Percentiles rank a stretch among this genome's conserved stretches.
Conservation (phyloP, 805 yeast genomes). For the Vanderwaltozyma polyspora region DNA sequence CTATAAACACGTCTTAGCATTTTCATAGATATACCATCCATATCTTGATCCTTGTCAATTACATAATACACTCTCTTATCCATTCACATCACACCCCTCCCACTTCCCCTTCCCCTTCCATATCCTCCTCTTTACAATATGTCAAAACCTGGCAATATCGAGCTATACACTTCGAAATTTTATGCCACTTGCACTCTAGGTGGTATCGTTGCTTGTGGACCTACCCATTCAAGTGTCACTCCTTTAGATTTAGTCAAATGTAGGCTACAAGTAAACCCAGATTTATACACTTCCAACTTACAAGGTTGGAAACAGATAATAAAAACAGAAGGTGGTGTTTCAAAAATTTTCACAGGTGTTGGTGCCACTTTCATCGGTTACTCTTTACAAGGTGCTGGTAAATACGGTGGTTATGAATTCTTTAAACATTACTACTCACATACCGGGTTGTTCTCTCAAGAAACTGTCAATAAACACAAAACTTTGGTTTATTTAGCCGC, state of each 20-base stretch:
- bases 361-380: conserved; percentile 92
- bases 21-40: too few relatives aligned
- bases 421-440: conserved; percentile 74
- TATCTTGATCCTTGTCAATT: too few relatives aligned
- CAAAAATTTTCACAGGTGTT: conserved; percentile 73
- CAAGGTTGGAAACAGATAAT: conserved; percentile 76
- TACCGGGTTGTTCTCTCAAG: conserved; percentile 52
- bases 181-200: conserved; percentile 43
- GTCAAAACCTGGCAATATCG: conserved; percentile 7
- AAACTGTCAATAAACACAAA: conserved; percentile 48
- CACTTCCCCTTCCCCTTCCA: too few relatives aligned
- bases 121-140: too few relatives aligned
- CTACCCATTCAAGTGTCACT: conserved; percentile 87
- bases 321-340: conserved; percentile 68
- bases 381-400: conserved; percentile 94
- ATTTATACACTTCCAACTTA: conserved; percentile 60
- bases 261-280: conserved; percentile 77
- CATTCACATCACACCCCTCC: too few relatives aligned
- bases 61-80: too few relatives aligned
- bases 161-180: conserved; percentile 19
- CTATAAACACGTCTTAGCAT: too few relatives aligned
- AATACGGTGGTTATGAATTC: conserved; percentile 88
- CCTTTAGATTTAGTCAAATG: conserved; percentile 91
- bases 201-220: conserved; percentile 81
- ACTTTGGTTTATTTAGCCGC: conserved; percentile 72